These are phyloP conservation scores for Plasmodium sp. DNA, from an alignment of 169 alveolate species.

Conservation along the genomic window DNA sequence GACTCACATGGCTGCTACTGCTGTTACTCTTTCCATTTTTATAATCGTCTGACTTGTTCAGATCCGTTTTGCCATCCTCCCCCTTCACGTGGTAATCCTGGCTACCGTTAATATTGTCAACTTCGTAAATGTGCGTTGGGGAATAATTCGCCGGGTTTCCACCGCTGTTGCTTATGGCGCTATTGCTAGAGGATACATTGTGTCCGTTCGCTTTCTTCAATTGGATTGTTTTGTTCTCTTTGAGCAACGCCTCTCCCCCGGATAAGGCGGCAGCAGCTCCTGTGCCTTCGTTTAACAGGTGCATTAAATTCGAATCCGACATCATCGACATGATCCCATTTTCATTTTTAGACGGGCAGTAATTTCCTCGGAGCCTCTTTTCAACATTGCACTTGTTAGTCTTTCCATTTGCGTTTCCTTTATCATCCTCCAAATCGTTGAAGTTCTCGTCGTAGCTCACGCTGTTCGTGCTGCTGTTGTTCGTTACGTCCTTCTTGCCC, in stretches of 20 bases:
- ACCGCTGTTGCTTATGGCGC: slow-evolving; percentile 40
- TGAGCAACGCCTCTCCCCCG: not conserved
- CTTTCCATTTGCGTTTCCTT: not conserved
- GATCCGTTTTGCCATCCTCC: slow-evolving; percentile 25
- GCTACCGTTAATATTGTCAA: slow-evolving; percentile 16
- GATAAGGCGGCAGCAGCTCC: not conserved
- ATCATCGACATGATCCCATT: not conserved
- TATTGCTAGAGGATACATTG: slow-evolving; percentile 46
- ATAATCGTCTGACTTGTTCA: slow-evolving; percentile 16
- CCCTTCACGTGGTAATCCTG: slow-evolving; percentile 39
- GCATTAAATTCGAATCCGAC: slow-evolving; percentile 15
- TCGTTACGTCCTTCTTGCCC: not conserved
- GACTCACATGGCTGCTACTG: not conserved
- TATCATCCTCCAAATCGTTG: slow-evolving; percentile 1
- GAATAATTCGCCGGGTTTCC: slow-evolving; percentile 15
- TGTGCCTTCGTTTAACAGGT: slow-evolving; percentile 23
- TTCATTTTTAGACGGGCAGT: not conserved
- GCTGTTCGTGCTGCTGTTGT: slow-evolving; percentile 1
- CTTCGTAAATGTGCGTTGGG: slow-evolving; percentile 64
- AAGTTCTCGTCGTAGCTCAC: slow-evolving; percentile 1
- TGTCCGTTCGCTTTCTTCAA: not conserved
- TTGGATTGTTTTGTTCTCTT: not conserved
- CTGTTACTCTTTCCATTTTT: slow-evolving; percentile 27
- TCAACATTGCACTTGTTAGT: slow-evolving; percentile 5
- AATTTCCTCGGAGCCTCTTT: not conserved